These are phyloP conservation scores for Rhodotorula kratochvilovae DNA, from an alignment of 768 basidiomycete genomes.

Conservation along the genomic window DNA sequence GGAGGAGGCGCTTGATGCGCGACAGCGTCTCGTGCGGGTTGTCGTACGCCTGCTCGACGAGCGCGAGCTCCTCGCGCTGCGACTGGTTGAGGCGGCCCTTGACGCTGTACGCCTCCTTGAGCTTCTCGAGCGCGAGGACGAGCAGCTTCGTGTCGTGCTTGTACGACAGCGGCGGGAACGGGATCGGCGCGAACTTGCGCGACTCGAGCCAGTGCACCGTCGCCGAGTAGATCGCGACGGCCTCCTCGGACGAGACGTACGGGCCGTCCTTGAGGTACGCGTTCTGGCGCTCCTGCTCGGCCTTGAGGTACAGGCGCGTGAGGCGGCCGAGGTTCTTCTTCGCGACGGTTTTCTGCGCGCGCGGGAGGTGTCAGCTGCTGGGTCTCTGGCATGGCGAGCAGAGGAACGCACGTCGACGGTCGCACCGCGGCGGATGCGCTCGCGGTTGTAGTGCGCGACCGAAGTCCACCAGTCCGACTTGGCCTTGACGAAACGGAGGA, in stretches of 20 bases:
- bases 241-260: constrained; percentile 97
- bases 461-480: constrained; percentile 99
- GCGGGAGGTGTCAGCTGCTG: background rate
- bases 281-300: constrained; percentile 97
- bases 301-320: constrained; percentile 94
- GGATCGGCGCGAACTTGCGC: constrained; percentile 95
- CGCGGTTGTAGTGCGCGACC: constrained; percentile 96
- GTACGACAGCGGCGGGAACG: constrained; percentile 98
- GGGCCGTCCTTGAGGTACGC: constrained; percentile 98
- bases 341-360: constrained; percentile 73
- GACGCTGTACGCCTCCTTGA: constrained; percentile 98
- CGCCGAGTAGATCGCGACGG: constrained; percentile 96
- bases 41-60: constrained; percentile 98
- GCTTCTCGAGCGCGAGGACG: constrained; percentile 91
- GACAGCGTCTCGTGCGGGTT: constrained; percentile 98
- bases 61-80: constrained; percentile 92
- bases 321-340: constrained; percentile 98
- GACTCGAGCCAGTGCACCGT: constrained; percentile 99
- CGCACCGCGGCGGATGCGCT: constrained; percentile 92
- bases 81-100: constrained; percentile 97
- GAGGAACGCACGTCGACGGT: constrained; percentile 62
- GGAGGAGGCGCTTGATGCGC: constrained; percentile 90
- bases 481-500: constrained; percentile 96
- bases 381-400: background rate
- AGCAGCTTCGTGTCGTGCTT: constrained; percentile 98